A percentile compares a stretch with the other conserved stretches of the same genome.
Evolutionary conservation across 495 filamentous ascomycete species (phyloP).

Genomic region (Saxophila tyrrhenica): DNA sequence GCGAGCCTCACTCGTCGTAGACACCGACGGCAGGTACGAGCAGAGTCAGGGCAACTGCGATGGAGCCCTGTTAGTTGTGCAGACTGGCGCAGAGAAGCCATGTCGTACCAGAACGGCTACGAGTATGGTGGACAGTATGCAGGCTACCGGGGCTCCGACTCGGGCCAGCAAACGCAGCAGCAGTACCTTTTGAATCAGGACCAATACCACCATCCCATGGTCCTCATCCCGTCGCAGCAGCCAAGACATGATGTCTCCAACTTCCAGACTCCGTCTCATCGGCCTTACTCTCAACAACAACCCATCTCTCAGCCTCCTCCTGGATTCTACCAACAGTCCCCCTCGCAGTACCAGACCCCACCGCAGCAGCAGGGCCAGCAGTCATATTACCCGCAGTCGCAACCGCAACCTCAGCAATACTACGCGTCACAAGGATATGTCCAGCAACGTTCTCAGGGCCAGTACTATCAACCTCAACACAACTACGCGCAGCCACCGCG

Average conservation of each 20-base stretch:
- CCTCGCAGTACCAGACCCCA: background rate
- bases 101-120: background rate
- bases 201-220: background rate
- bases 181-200: background rate
- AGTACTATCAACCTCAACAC: background rate
- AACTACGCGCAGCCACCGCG: background rate
- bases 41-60: too few species aligned
- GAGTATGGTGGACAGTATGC: background rate
- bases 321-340: slow-evolving; percentile 2
- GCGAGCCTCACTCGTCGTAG: too few species aligned
- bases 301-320: background rate
- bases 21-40: too few species aligned
- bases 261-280: background rate
- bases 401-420: background rate
- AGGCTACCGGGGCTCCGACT: background rate
- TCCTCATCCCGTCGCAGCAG: background rate
- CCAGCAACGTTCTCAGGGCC: background rate
- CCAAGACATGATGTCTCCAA: background rate
- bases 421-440: too few species aligned
- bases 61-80: too few species aligned
- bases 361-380: background rate
- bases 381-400: background rate
- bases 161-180: background rate
- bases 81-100: background rate
- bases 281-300: background rate